Base-by-base conservation (phyloP, 2,329 filamentous ascomycete species). In the Ophiostoma piceae region DNA sequence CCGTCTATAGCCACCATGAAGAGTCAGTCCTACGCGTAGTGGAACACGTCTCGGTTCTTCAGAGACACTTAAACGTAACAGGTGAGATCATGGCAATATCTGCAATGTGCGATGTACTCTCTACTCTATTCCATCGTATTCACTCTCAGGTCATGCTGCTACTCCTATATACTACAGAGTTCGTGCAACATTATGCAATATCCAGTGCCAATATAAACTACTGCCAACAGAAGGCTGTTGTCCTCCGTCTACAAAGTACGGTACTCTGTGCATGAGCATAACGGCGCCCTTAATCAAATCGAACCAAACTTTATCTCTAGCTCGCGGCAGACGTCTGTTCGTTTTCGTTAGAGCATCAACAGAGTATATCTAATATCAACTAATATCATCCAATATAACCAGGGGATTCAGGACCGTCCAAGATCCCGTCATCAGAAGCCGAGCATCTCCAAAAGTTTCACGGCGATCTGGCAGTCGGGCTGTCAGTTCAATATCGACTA, bases 371-470 rank as follows among this genome's bases (percentile, higher is more conserved):
- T 29, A 29, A 29, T 29, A 29, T 29, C 26, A 29, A 1, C 26
- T 29, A 14, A 19, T 26, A 22, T 26, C 8, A n/a, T 12, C 51
- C 51, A 57, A 57, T 29, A 26, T 41, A 14, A 19, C 39, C 62
- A 39, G 32, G 32, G 60, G 19, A 37, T 37, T 35, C 60, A 64
- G 60, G 62, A 39, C 62, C 60, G 32, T 64, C 60, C 32, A 65
- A 35, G 32, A 64, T 35, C 29, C 29, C 57, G 29, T 11, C 26
- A 14, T 62, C 26, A 14, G 5, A 62, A 62, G 57, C 22, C 11
- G 57, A 65, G 60, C 60, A 37, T 65, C n/a, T 22, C 2, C 32
- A 37, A n/a, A 64, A 39, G 60, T 64, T 64, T 64, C 60, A 64
- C 60, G 60, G 12, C 60, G 35, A 39, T 39, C 60, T 62, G 8